Evolutionary conservation across 2,329 filamentous ascomycete species (phyloP).

Genomic region (Talaromyces piceae): DNA sequence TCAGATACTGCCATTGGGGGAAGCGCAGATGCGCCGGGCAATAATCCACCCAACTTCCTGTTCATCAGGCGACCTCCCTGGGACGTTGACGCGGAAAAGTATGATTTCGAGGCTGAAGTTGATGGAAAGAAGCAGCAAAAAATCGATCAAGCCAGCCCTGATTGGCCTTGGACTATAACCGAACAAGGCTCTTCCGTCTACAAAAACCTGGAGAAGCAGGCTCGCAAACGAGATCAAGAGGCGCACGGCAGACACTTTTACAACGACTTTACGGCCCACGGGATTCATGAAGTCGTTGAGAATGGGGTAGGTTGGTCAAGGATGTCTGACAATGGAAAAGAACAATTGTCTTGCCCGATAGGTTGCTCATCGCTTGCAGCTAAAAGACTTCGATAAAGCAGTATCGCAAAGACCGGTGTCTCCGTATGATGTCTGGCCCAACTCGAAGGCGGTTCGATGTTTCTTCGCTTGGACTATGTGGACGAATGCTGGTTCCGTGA

Average conservation of each 20-base stretch:
- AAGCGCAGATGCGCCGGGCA: not conserved
- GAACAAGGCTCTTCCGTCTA: not conserved
- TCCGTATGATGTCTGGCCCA: conserved; percentile 6
- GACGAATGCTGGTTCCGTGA: conserved; percentile 7
- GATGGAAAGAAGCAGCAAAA: not conserved
- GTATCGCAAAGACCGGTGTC: not conserved
- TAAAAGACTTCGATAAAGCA: conserved; percentile 6
- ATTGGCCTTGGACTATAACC: conserved; percentile 5
- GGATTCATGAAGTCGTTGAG: conserved; percentile 4
- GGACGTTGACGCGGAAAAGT: not conserved
- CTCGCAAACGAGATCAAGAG: conserved; percentile 4
- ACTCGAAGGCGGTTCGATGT: conserved; percentile 4
- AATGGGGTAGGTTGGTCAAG: conserved; percentile 7
- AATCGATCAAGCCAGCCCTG: not conserved
- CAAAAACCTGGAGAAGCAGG: conserved; percentile 1
- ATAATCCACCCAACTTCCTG: conserved; percentile 1
- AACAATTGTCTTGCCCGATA: not conserved
- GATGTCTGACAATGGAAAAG: too few species aligned
- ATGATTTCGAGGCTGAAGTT: not conserved
- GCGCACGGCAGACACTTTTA: conserved; percentile 3
- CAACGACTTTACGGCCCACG: conserved; percentile 7
- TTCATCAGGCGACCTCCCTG: conserved; percentile 2
- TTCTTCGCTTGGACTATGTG: conserved; percentile 5
- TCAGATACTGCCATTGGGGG: not conserved
- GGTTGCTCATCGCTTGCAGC: conserved; percentile 4